Evolutionary conservation across 805 yeast species (phyloP).

Genomic region (Candida succiphila): DNA sequence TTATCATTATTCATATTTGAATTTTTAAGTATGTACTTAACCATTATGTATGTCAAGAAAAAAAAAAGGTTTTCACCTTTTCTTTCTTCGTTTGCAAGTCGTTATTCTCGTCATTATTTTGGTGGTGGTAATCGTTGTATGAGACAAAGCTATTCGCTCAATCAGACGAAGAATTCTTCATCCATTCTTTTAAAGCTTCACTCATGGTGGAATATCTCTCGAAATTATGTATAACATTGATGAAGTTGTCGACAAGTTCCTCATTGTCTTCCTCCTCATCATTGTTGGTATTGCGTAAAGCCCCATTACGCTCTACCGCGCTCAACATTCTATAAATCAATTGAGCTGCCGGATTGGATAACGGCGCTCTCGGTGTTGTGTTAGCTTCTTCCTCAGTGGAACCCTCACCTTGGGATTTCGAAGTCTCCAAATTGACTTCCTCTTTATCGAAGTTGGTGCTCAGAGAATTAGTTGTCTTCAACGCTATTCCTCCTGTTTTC

Average conservation of each 20-base stretch:
- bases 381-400: neutral
- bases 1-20: too few species aligned
- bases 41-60: too few species aligned
- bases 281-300: neutral
- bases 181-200: constrained; percentile 27
- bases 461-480: constrained; percentile 13
- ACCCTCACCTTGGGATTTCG: neutral
- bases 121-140: too few species aligned
- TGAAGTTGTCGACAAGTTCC: constrained; percentile 20
- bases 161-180: constrained; percentile 9
- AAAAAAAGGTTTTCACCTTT: too few species aligned
- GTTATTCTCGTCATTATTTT: too few species aligned
- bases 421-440: neutral
- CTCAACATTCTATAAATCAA: neutral
- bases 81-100: too few species aligned
- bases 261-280: constrained; percentile 10
- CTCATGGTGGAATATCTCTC: constrained; percentile 22
- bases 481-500: neutral
- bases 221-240: constrained; percentile 23
- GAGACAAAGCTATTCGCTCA: too few species aligned
- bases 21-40: too few species aligned
- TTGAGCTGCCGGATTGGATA: neutral
- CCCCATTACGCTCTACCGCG: too few species aligned
- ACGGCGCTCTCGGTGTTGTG: neutral
- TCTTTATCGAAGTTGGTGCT: constrained; percentile 22